These are phyloP conservation scores for Cryptosporidium viatorum DNA, from an alignment of 169 alveolate species.

Conservation along the genomic window DNA sequence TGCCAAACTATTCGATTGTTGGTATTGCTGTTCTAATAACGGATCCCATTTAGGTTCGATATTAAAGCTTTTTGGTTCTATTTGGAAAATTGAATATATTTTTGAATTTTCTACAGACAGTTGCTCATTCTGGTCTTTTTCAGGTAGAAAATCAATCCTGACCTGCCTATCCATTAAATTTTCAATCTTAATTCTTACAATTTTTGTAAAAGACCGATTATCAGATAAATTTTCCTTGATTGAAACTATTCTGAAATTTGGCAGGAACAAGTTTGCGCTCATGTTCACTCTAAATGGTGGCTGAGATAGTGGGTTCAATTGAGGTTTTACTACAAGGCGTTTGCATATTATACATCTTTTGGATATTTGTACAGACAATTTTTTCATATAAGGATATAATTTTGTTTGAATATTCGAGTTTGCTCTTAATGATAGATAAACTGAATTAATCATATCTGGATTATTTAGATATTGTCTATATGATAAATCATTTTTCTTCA, in stretches of 20 bases:
- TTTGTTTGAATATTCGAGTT: not conserved
- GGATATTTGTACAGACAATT: constrained; percentile 49
- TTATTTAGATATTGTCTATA: constrained; percentile 41
- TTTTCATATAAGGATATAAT: constrained; percentile 3
- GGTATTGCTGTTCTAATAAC: constrained; percentile 47
- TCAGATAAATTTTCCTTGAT: not conserved
- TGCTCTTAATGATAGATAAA: constrained; percentile 17
- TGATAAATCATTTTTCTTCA: not conserved
- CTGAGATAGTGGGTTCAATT: constrained; percentile 68
- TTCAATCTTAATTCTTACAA: constrained; percentile 7
- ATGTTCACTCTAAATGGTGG: constrained; percentile 75
- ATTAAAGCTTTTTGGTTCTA: constrained; percentile 42
- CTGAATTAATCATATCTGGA: constrained; percentile 50
- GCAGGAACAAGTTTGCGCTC: constrained; percentile 51
- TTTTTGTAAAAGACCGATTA: not conserved
- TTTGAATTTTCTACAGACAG: not conserved
- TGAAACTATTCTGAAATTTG: constrained; percentile 34
- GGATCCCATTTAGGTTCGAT: constrained; percentile 67
- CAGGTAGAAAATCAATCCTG: constrained; percentile 28
- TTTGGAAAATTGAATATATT: not conserved
- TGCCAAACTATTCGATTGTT: constrained; percentile 1
- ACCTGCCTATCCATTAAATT: constrained; percentile 49
- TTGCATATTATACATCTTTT: constrained; percentile 76
- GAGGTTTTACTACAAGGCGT: constrained; percentile 78
- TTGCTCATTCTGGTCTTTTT: constrained; percentile 12